phyloP scores from a whole-genome alignment of 1,284 basidiomycete genomes.

The Tausonia pullulans region DNA sequence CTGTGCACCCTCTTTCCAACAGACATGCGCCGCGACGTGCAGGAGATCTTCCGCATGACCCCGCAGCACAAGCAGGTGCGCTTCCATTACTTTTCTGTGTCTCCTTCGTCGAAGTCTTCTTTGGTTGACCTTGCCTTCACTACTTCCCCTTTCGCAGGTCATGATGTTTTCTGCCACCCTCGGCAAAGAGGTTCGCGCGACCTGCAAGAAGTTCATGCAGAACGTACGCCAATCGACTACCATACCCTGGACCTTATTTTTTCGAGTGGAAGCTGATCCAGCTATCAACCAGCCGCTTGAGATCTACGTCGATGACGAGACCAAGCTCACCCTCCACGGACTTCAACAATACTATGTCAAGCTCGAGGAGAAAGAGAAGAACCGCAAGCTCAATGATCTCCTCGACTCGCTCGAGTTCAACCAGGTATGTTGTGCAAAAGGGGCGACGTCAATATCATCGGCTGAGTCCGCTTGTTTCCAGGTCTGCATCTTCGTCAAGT shows the following conservation, averaged over 20 bases:
- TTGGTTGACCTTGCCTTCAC: not conserved
- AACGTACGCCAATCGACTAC: constrained; percentile 52
- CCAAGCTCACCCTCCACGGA: constrained; percentile 95
- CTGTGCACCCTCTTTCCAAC: constrained; percentile 18
- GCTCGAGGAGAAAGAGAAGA: constrained; percentile 88
- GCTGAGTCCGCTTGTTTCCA: constrained; percentile 28
- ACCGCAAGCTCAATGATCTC: constrained; percentile 93
- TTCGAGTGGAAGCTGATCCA: not conserved
- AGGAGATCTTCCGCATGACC: constrained; percentile 99
- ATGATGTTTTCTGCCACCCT: constrained; percentile 99
- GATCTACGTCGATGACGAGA: constrained; percentile 99
- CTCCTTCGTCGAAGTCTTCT: not conserved
- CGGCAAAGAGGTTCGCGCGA: constrained; percentile 90
- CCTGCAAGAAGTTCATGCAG: constrained; percentile 99
- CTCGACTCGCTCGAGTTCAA: constrained; percentile 98
- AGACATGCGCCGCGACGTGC: constrained; percentile 99
- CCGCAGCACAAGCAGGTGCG: constrained; percentile 90
- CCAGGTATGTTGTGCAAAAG: constrained; percentile 50
- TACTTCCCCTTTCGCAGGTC: constrained; percentile 39
- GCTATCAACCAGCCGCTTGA: constrained; percentile 66
- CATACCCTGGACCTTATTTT: not conserved
- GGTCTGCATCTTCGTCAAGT: constrained; percentile 99
- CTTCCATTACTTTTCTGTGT: not conserved
- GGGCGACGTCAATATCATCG: not conserved
- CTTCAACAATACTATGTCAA: constrained; percentile 98